Conservation (phyloP, 2,329 filamentous ascomycete species). For the Cercospora brassicicola region DNA sequence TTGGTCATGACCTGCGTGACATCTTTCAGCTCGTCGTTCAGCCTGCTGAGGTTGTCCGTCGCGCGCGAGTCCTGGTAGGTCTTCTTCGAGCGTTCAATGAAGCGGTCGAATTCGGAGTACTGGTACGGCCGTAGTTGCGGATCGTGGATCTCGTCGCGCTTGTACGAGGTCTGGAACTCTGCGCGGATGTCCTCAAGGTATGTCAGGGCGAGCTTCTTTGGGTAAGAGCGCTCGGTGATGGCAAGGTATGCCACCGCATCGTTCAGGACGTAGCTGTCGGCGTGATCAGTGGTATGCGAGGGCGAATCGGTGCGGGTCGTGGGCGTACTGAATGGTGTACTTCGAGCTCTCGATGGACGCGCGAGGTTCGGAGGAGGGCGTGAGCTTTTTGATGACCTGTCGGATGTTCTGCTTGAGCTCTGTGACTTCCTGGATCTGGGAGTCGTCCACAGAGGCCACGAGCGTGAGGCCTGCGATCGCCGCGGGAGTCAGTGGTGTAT, state of each 20-base stretch:
- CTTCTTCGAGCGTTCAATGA: slow-evolving; percentile 88
- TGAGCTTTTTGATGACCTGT: slow-evolving; percentile 83
- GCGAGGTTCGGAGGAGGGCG: slow-evolving; percentile 83
- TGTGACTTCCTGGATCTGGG: slow-evolving; percentile 71
- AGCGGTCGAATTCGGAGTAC: slow-evolving; percentile 97
- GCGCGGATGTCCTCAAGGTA: slow-evolving; percentile 89
- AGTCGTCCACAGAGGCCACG: slow-evolving; percentile 91
- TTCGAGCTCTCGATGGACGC: slow-evolving; percentile 84
- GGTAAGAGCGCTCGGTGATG: slow-evolving; percentile 91
- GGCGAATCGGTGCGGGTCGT: not conserved
- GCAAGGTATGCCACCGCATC: slow-evolving; percentile 84
- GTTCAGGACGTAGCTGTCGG: slow-evolving; percentile 74
- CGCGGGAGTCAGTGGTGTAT: slow-evolving; percentile 21
- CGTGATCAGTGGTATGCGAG: slow-evolving; percentile 26
- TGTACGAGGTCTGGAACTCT: slow-evolving; percentile 89
- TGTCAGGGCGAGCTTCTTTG: slow-evolving; percentile 96
- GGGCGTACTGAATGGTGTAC: slow-evolving; percentile 79
- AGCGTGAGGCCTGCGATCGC: slow-evolving; percentile 75
- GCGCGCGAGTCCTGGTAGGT: slow-evolving; percentile 92
- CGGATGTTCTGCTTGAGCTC: slow-evolving; percentile 91
- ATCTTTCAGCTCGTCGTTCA: slow-evolving; percentile 95
- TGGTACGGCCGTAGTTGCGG: slow-evolving; percentile 83
- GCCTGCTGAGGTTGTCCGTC: slow-evolving; percentile 85
- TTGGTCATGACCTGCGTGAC: slow-evolving; percentile 99
- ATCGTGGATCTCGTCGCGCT: slow-evolving; percentile 68